phyloP scores from a whole-genome alignment of 192 early-diverging fungal species.

The Dispira simplex region DNA sequence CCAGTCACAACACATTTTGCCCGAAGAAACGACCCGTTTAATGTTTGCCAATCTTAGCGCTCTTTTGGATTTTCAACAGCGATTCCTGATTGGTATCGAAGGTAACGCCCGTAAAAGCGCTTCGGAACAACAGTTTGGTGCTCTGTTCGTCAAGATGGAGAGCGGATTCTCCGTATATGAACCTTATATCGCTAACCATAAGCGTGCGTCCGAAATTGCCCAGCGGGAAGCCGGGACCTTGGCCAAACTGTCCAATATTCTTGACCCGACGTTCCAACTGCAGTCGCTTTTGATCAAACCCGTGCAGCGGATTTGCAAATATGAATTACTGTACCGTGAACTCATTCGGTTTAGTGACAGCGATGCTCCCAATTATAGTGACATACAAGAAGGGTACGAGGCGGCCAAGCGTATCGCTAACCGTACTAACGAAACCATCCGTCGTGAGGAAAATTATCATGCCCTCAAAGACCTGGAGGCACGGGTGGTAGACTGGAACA shows the following conservation, averaged over 20 bases:
- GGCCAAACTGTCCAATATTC: conserved; percentile 44
- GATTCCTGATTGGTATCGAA: conserved; percentile 86
- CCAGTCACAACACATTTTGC: conserved; percentile 50
- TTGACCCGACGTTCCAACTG: conserved; percentile 75
- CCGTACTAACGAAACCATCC: conserved; percentile 79
- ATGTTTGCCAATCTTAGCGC: conserved; percentile 90
- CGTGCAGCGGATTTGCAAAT: conserved; percentile 95
- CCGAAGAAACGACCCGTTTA: conserved; percentile 58
- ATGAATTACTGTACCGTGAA: conserved; percentile 73
- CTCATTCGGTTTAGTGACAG: conserved; percentile 45
- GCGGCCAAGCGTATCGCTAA: conserved; percentile 77
- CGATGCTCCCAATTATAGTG: conserved; percentile 34
- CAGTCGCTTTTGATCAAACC: conserved; percentile 93
- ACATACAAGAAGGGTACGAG: conserved; percentile 54
- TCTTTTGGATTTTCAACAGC: conserved; percentile 90
- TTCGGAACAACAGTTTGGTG: conserved; percentile 79
- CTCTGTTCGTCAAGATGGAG: conserved; percentile 68
- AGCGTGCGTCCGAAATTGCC: conserved; percentile 53
- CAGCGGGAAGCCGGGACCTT: conserved; percentile 45
- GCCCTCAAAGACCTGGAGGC: conserved; percentile 65
- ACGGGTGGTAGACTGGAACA: conserved; percentile 88
- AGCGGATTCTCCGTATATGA: conserved; percentile 76
- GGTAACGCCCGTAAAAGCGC: conserved; percentile 46
- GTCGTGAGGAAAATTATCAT: conserved; percentile 74
- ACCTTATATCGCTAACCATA: conserved; percentile 87